Conservation (phyloP, 495 filamentous ascomycete species). For the Annulohypoxylon nitens region DNA sequence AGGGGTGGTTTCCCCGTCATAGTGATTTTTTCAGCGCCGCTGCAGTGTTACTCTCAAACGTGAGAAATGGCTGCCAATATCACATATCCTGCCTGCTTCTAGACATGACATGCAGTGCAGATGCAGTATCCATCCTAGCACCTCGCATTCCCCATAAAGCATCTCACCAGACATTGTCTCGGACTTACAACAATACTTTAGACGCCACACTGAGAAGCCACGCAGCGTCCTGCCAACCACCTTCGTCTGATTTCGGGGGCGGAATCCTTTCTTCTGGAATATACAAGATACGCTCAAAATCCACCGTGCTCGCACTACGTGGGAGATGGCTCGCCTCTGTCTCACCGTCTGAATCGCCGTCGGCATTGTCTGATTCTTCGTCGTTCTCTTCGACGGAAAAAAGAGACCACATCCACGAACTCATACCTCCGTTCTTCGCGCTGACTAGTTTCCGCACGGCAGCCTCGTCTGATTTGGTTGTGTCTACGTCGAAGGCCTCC, state of each 20-base stretch:
- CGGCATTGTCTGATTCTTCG: constrained; percentile 61
- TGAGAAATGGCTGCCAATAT: constrained; percentile 33
- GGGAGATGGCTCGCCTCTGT: constrained; percentile 50
- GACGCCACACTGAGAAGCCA: constrained; percentile 86
- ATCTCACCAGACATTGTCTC: constrained; percentile 14
- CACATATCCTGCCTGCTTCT: constrained; percentile 24
- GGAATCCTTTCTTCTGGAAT: constrained; percentile 52
- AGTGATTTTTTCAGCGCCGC: constrained; percentile 33
- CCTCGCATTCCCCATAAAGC: constrained; percentile 23
- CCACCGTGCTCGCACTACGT: constrained; percentile 50
- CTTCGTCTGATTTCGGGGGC: constrained; percentile 63
- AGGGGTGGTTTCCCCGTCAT: constrained; percentile 12
- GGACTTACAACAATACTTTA: constrained; percentile 72
- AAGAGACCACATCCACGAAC: constrained; percentile 82
- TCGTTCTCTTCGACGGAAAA: constrained; percentile 76
- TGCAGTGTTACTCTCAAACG: constrained; percentile 43
- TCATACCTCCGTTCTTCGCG: constrained; percentile 75
- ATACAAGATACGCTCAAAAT: constrained; percentile 48
- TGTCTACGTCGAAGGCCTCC: constrained; percentile 57
- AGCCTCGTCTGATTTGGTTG: constrained; percentile 66
- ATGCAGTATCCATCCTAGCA: constrained; percentile 17
- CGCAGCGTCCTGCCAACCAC: constrained; percentile 83
- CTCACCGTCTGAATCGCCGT: constrained; percentile 57
- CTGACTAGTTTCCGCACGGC: constrained; percentile 66
- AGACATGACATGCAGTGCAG: constrained; percentile 27